These are phyloP conservation scores for Yarrowia sp. DNA, from an alignment of 805 yeast genomes.

Conservation along the genomic window DNA sequence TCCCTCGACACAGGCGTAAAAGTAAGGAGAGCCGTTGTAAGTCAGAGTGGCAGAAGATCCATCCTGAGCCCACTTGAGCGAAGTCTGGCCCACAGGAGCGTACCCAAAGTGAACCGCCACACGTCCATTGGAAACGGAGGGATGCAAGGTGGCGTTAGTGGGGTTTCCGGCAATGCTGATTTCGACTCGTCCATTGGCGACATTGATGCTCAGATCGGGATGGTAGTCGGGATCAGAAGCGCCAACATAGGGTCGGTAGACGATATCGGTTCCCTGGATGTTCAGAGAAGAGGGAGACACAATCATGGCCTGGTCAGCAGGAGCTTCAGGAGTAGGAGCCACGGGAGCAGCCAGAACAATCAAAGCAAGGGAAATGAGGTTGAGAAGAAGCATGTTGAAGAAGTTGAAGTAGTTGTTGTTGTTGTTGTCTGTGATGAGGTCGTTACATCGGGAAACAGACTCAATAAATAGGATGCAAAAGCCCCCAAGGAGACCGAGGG, in stretches of 20 bases:
- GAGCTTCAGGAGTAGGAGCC: neutral
- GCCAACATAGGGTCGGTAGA: neutral
- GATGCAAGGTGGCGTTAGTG: slow-evolving; percentile 8
- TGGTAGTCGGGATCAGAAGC: slow-evolving; percentile 14
- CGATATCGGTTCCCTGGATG: slow-evolving; percentile 1
- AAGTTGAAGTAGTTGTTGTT: neutral
- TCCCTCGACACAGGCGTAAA: slow-evolving; percentile 6
- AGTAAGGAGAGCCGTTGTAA: slow-evolving; percentile 10
- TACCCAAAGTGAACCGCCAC: neutral
- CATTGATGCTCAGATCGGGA: slow-evolving; percentile 19
- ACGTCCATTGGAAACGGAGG: neutral
- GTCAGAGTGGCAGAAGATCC: neutral
- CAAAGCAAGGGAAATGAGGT: neutral
- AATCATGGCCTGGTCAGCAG: neutral
- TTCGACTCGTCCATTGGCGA: neutral
- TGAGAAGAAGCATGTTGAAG: too few species aligned
- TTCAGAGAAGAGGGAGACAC: neutral
- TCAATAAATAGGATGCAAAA: slow-evolving; percentile 20
- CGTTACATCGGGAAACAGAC: neutral
- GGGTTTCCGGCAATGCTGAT: neutral
- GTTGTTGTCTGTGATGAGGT: neutral
- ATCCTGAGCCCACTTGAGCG: neutral
- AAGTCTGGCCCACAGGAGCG: slow-evolving; percentile 4
- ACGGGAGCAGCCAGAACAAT: neutral
- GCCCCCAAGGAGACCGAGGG: neutral